Base-by-base conservation (phyloP, 1,139 yeast genomes). In the Nadsonia starkeyi-henricii region DNA sequence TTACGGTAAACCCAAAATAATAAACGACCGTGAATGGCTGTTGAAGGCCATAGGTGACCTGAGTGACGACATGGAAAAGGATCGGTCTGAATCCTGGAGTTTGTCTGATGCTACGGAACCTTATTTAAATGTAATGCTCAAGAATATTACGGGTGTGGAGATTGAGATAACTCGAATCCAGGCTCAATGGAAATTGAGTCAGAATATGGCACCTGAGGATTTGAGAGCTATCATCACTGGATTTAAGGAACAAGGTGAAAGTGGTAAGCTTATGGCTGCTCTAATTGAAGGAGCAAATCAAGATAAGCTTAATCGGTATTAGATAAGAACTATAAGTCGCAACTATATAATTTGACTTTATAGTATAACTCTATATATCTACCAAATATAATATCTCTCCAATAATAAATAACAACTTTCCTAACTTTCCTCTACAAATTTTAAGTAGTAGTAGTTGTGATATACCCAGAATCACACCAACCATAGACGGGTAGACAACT, bases 401-500 rank as follows among this genome's bases (percentile, higher is more conserved):
- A n/a, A n/a, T n/a, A n/a, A n/a, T n/a, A n/a, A n/a, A n/a, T n/a
- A n/a, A n/a, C n/a, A n/a, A n/a, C n/a, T n/a, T n/a, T n/a, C n/a
- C n/a, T n/a, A n/a, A n/a, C n/a, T n/a, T 23, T 23, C 9, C 5
- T 23, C 28, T 5, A 5, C 5, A 23, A 5, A 23, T 23, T 23
- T 9, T 23, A 23, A 21, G 48, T 43, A 7, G 47, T 42, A 15
- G 55, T 44, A 13, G 62, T 58, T 2, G 61, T 51, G 43, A 79
- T 68, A 47, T 73, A 67, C 3, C 85, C 85, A 44, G 66, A 62
- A 47, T 79, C 81, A 62, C 89, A 81, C 89, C 89, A 81, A 18
- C 78, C 80, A 52, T 77, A 72, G 9, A 81, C 83, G 0, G 89
- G 89, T 21, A 82, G 62, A 59, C 89, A 82, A 55, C 78, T 78